Percentiles rank a stretch among this genome's conserved stretches.
These are phyloP conservation scores for Corchorus olitorius DNA, from an alignment of 345 rosid genomes.

Conservation along the genomic window DNA sequence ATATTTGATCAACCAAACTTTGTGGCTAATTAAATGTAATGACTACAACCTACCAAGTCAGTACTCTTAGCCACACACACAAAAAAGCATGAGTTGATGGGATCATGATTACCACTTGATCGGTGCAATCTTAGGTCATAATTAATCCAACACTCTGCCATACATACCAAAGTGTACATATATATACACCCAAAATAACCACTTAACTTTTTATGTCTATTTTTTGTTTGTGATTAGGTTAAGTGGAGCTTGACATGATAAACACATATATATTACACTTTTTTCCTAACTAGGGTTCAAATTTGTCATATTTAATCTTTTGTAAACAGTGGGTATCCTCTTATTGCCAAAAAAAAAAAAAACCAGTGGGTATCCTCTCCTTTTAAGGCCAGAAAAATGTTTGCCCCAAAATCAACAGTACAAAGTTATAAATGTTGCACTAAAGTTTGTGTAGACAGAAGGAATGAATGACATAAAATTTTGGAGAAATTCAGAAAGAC, in stretches of 20 bases:
- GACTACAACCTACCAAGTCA: background rate
- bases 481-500: slow-evolving; percentile 2
- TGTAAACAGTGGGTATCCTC: background rate
- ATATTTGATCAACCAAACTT: background rate
- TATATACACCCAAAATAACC: background rate
- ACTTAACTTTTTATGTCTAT: background rate
- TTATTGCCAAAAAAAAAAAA: no score
- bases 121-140: slow-evolving; percentile 35
- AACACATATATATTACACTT: background rate
- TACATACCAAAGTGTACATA: background rate
- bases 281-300: background rate
- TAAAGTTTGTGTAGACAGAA: background rate
- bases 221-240: background rate
- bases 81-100: slow-evolving; percentile 32
- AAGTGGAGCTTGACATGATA: slow-evolving; percentile 5
- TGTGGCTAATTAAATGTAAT: slow-evolving; percentile 7
- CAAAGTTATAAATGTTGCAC: background rate
- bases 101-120: slow-evolving; percentile 34
- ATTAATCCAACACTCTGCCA: slow-evolving; percentile 34
- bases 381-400: background rate
- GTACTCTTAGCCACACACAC: slow-evolving; percentile 19
- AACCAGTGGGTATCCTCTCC: background rate
- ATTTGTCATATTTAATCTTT: background rate
- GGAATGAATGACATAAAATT: slow-evolving; percentile 7
- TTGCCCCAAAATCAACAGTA: background rate